A percentile compares a stretch with the other conserved stretches of the same genome.
These are phyloP conservation scores for Termitomyces sp. DNA, from an alignment of 768 basidiomycete species.

Conservation along the genomic window DNA sequence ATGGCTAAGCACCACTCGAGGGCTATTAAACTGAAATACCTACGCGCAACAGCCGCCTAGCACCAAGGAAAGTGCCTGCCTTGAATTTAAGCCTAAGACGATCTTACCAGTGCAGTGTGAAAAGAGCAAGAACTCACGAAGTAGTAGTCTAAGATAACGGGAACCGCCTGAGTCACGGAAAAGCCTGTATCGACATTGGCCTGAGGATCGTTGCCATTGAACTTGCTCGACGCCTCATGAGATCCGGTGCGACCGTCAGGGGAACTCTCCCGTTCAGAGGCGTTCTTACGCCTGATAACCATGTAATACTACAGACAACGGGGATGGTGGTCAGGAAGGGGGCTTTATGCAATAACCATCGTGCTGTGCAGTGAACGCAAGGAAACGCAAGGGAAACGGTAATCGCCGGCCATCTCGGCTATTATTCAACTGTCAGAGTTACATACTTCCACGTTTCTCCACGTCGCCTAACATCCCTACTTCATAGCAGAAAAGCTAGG, in stretches of 20 bases:
- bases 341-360: slow-evolving; percentile 1
- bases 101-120: background rate
- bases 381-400: background rate
- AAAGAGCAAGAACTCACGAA: slow-evolving; percentile 19
- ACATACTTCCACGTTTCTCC: background rate
- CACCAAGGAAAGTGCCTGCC: slow-evolving; percentile 53
- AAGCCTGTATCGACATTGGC: slow-evolving; percentile 24
- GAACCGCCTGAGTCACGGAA: slow-evolving; percentile 25
- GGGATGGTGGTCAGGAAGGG: background rate
- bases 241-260: background rate
- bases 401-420: background rate
- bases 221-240: background rate
- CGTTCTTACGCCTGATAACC: slow-evolving; percentile 3
- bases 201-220: background rate
- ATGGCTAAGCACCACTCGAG: background rate
- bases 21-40: slow-evolving; percentile 20
- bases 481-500: slow-evolving; percentile 40
- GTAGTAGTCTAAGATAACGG: slow-evolving; percentile 36
- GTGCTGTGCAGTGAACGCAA: background rate
- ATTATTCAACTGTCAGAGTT: background rate
- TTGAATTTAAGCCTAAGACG: slow-evolving; percentile 9
- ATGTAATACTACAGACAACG: slow-evolving; percentile 5
- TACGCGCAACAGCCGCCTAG: slow-evolving; percentile 85
- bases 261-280: slow-evolving; percentile 1
- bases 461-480: background rate